Conservation (phyloP, 176 grass and related monocot species). For the Oryza australiensis region DNA sequence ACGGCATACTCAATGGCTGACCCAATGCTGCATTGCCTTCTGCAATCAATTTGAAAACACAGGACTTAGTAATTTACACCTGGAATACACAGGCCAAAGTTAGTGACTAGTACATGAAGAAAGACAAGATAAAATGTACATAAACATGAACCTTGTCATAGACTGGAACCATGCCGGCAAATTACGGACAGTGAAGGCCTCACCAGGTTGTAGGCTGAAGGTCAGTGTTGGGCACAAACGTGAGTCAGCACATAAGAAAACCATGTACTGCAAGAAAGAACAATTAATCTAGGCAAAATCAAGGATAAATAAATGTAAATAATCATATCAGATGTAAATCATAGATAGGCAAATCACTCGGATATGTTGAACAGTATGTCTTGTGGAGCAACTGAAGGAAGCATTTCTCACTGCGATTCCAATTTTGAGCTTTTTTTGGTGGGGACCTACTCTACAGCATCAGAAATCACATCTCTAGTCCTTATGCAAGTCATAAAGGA, state of each 20-base stretch:
- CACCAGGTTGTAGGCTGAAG: conserved; percentile 69
- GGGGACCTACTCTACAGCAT: neutral
- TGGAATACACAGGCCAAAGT: conserved; percentile 16
- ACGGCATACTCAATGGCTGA: conserved; percentile 77
- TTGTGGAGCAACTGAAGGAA: neutral
- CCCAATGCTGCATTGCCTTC: conserved; percentile 41
- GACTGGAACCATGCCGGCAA: conserved; percentile 62
- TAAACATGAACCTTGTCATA: conserved; percentile 49
- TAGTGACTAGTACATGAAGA: neutral
- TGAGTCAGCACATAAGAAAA: conserved; percentile 77
- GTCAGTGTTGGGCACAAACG: conserved; percentile 80
- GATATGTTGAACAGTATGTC: neutral
- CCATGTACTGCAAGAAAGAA: conserved; percentile 69
- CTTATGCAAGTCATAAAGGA: neutral
- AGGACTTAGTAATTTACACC: conserved; percentile 12
- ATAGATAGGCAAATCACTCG: neutral
- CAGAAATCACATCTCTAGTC: neutral
- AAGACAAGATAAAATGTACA: conserved; percentile 17
- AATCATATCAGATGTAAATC: neutral
- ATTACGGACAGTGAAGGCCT: conserved; percentile 80
- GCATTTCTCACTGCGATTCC: neutral
- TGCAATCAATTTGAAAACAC: conserved; percentile 32
- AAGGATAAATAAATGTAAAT: neutral
- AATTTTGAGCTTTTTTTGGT: neutral
- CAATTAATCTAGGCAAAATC: neutral